Evolutionary conservation across 108 stramenopile genomes (phyloP).

Genomic region (Fragilaria radians): DNA sequence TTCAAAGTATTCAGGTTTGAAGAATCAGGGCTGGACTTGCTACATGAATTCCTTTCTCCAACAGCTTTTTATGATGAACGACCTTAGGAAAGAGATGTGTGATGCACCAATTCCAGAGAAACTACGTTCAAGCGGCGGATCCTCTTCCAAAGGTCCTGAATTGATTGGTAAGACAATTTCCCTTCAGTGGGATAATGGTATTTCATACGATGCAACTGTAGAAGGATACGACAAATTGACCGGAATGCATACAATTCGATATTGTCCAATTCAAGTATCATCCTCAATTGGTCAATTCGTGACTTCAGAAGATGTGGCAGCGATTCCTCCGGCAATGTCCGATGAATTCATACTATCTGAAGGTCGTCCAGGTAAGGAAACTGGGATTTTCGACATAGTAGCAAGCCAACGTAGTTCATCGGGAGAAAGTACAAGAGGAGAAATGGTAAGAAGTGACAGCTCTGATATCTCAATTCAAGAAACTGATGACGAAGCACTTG

Average conservation of each 20-base stretch:
- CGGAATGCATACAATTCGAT: constrained; percentile 81
- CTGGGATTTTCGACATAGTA: constrained; percentile 77
- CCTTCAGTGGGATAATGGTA: constrained; percentile 83
- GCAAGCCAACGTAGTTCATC: constrained; percentile 6
- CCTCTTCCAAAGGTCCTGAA: constrained; percentile 48
- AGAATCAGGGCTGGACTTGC: constrained; percentile 98
- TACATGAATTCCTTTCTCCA: constrained; percentile 98
- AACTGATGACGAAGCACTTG: constrained; percentile 75
- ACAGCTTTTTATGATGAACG: constrained; percentile 94
- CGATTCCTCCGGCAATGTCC: constrained; percentile 47
- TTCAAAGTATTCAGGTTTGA: constrained; percentile 82
- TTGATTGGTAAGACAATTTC: constrained; percentile 76
- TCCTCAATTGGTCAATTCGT: constrained; percentile 34
- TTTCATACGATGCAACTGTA: constrained; percentile 77
- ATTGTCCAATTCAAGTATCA: constrained; percentile 48
- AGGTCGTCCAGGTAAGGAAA: constrained; percentile 91
- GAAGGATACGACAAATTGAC: constrained; percentile 52
- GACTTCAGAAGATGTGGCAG: constrained; percentile 38
- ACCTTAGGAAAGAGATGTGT: constrained; percentile 72
- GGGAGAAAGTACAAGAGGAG: constrained; percentile 3
- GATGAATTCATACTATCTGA: constrained; percentile 83
- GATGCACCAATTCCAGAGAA: constrained; percentile 59
- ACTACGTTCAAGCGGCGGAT: constrained; percentile 57
- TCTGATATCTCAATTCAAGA: constrained; percentile 34
- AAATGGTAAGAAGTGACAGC: constrained; percentile 18